Percentiles rank a stretch among this genome's conserved stretches.
These are phyloP conservation scores for Adansonia digitata DNA, from an alignment of 345 rosid genomes.

Conservation along the genomic window DNA sequence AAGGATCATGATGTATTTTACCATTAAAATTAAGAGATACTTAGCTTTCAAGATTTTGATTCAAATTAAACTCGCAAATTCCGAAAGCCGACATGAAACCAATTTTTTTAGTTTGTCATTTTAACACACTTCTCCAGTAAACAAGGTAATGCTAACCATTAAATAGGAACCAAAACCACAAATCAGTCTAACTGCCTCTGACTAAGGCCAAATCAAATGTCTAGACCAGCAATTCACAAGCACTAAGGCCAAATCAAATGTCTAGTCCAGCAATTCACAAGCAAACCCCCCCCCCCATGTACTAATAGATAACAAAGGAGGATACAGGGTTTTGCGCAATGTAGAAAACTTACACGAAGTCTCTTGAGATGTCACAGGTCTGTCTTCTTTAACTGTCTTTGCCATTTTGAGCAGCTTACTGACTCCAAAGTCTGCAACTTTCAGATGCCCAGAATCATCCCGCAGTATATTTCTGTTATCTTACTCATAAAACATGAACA, in stretches of 20 bases:
- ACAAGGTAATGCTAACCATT: not conserved
- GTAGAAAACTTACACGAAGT: slow-evolving; percentile 54
- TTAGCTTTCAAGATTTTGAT: not conserved
- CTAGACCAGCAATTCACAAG: not conserved
- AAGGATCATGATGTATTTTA: slow-evolving; percentile 11
- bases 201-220: slow-evolving; percentile 6
- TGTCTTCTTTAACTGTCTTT: slow-evolving; percentile 56
- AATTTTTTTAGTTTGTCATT: not conserved
- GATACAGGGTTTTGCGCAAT: not conserved
- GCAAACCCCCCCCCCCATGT: not conserved
- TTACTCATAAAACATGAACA: slow-evolving; percentile 42
- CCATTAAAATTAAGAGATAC: not conserved
- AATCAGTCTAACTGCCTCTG: not conserved
- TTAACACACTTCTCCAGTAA: not conserved
- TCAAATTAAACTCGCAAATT: not conserved
- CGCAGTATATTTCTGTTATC: slow-evolving; percentile 67
- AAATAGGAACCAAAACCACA: not conserved
- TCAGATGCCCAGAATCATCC: slow-evolving; percentile 74
- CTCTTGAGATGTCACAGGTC: slow-evolving; percentile 40
- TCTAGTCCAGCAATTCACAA: not conserved
- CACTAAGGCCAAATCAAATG: slow-evolving; percentile 6
- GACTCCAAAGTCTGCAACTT: slow-evolving; percentile 70
- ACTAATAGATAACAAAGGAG: not conserved
- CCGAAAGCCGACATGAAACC: not conserved
- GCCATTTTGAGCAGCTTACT: slow-evolving; percentile 60